A percentile compares a stretch with the other conserved stretches of the same genome.
Conservation (phyloP, 2,329 filamentous ascomycete genomes). For the Neurospora crassa region DNA sequence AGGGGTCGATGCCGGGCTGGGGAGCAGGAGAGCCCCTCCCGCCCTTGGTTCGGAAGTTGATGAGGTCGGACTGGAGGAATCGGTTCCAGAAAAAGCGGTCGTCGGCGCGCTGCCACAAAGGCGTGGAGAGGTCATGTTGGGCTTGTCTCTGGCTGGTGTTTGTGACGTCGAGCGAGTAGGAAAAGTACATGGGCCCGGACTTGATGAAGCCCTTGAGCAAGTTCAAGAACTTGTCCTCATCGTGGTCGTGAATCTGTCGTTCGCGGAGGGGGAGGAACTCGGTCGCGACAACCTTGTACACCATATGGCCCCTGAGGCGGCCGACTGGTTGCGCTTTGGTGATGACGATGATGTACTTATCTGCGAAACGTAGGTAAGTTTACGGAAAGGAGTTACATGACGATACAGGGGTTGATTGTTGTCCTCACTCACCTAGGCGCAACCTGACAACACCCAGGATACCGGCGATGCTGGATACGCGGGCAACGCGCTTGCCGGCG, state of each 20-base stretch:
- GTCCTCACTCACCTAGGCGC: slow-evolving; percentile 66
- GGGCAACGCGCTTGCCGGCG: slow-evolving; percentile 59
- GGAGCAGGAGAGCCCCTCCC: slow-evolving; percentile 55
- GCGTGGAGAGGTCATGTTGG: slow-evolving; percentile 58
- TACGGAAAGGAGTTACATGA: not conserved
- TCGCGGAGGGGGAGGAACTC: slow-evolving; percentile 93
- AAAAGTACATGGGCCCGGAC: slow-evolving; percentile 90
- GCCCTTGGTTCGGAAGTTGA: slow-evolving; percentile 67
- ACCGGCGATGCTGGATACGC: slow-evolving; percentile 86
- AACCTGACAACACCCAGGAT: slow-evolving; percentile 92
- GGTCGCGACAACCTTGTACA: slow-evolving; percentile 85
- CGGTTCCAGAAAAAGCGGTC: slow-evolving; percentile 99
- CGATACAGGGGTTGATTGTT: not conserved
- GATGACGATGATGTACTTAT: slow-evolving; percentile 96
- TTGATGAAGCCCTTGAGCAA: slow-evolving; percentile 76
- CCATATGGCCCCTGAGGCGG: slow-evolving; percentile 86
- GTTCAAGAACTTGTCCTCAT: slow-evolving; percentile 84
- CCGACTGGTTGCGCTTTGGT: slow-evolving; percentile 89
- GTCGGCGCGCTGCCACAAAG: slow-evolving; percentile 86
- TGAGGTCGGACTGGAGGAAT: slow-evolving; percentile 82
- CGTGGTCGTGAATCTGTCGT: slow-evolving; percentile 78
- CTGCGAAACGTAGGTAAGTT: slow-evolving; percentile 26
- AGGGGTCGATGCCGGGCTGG: slow-evolving; percentile 75
- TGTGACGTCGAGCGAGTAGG: slow-evolving; percentile 92
- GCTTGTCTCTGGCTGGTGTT: slow-evolving; percentile 95